Conservation (phyloP, 192 early-diverging fungal species). For the Rhizophagus sp. region DNA sequence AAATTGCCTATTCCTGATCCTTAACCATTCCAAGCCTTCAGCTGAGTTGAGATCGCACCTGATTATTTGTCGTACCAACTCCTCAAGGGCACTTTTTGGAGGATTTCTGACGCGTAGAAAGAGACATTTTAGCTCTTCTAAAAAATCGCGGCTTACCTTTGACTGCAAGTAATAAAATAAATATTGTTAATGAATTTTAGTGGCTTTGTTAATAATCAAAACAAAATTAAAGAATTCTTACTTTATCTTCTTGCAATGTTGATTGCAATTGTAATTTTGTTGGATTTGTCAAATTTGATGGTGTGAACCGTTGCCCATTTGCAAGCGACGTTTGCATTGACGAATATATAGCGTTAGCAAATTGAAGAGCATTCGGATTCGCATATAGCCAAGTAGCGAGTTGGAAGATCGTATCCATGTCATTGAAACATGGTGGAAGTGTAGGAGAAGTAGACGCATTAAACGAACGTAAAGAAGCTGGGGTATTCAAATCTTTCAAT, state of each 20-base stretch:
- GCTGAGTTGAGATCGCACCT: neutral
- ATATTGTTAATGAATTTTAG: neutral
- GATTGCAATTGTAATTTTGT: neutral
- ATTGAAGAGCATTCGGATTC: too few species aligned
- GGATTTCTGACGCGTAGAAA: neutral
- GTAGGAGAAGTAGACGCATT: too few species aligned
- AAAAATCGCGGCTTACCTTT: neutral
- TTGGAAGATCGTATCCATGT: too few species aligned
- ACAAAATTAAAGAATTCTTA: neutral
- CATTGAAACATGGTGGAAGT: too few species aligned
- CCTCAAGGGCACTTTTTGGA: neutral
- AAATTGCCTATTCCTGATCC: neutral
- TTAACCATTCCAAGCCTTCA: neutral
- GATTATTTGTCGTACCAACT: neutral
- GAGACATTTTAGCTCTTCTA: conserved; percentile 5
- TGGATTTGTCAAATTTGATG: too few species aligned
- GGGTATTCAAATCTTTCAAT: too few species aligned
- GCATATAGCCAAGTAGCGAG: too few species aligned
- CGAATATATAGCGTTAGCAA: too few species aligned
- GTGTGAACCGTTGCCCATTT: too few species aligned
- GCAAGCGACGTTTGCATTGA: too few species aligned
- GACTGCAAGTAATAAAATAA: neutral
- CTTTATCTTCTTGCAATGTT: neutral
- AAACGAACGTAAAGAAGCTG: too few species aligned
- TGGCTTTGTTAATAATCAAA: neutral